These are phyloP conservation scores for Ceratorhiza oryzae-sativae DNA, from an alignment of 1,284 basidiomycete species.

Conservation along the genomic window DNA sequence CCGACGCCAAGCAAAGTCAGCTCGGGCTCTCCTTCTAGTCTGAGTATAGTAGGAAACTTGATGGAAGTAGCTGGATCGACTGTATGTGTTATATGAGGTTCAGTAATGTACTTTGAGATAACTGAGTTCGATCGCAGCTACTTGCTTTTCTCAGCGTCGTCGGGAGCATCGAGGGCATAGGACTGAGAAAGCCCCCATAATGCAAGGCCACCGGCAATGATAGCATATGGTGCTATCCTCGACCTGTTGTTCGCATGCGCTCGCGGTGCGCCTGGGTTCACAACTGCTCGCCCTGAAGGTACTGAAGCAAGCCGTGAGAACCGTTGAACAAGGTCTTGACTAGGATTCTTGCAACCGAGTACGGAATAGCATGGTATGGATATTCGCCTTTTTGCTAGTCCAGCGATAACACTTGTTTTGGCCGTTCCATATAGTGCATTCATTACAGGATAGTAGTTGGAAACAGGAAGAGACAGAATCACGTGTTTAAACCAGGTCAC, in stretches of 20 bases:
- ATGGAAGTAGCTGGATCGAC: slow-evolving; percentile 76
- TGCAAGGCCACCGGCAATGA: background rate
- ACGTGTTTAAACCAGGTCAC: background rate
- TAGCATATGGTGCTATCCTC: background rate
- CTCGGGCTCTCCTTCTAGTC: slow-evolving; percentile 61
- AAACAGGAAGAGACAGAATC: background rate
- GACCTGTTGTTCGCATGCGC: background rate
- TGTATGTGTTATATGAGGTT: slow-evolving; percentile 45
- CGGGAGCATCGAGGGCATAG: slow-evolving; percentile 25
- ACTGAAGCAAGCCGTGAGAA: slow-evolving; percentile 1
- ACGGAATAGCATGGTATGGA: no score
- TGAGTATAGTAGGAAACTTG: slow-evolving; percentile 69
- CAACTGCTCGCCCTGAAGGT: background rate
- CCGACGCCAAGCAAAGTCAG: slow-evolving; percentile 80
- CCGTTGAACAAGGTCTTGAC: background rate
- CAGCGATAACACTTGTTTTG: background rate
- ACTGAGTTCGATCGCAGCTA: background rate
- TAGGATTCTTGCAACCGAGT: background rate
- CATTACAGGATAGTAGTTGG: background rate
- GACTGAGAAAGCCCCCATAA: background rate
- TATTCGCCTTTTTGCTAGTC: background rate
- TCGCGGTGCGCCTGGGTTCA: background rate
- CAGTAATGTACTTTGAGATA: background rate
- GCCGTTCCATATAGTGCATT: background rate
- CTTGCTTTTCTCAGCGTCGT: slow-evolving; percentile 30